Evolutionary conservation across 192 early-diverging fungal genomes (phyloP).

Genomic region (Paraglomus occultum): DNA sequence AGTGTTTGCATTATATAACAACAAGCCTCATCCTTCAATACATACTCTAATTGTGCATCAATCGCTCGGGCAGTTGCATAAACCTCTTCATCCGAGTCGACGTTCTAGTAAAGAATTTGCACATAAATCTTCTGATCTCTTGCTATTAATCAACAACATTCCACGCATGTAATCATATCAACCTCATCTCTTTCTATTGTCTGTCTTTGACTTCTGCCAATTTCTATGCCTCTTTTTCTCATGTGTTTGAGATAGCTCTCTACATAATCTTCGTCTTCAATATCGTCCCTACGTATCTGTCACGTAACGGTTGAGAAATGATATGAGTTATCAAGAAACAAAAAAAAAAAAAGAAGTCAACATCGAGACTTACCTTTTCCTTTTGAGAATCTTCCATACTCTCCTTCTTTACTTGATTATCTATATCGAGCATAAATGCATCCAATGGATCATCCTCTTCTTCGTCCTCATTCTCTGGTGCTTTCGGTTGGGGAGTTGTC

Average conservation of each 20-base stretch:
- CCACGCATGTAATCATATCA: conserved; percentile 11
- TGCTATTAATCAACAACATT: not conserved
- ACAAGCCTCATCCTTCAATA: conserved; percentile 20
- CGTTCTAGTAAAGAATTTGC: conserved; percentile 39
- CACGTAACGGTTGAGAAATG: too few species aligned
- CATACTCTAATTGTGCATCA: conserved; percentile 46
- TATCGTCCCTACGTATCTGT: conserved; percentile 57
- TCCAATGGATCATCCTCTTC: conserved; percentile 76
- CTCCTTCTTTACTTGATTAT: conserved; percentile 47
- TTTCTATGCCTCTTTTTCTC: conserved; percentile 69
- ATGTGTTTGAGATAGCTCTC: conserved; percentile 75
- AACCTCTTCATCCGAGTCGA: conserved; percentile 81
- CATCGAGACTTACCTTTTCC: conserved; percentile 38
- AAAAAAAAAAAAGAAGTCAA: not conserved
- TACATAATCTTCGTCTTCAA: conserved; percentile 75
- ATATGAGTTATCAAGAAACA: not conserved
- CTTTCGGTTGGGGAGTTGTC: not conserved
- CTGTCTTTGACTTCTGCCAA: conserved; percentile 55
- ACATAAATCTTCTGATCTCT: conserved; percentile 1
- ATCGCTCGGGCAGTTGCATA: conserved; percentile 76
- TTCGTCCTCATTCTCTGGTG: conserved; percentile 29
- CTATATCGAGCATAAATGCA: conserved; percentile 80
- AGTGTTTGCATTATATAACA: too few species aligned
- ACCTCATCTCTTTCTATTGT: conserved; percentile 48
- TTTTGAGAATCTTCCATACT: conserved; percentile 45